Base-by-base conservation (phyloP, 2,329 filamentous ascomycete species). In the Plectosphaerella cucumerina region DNA sequence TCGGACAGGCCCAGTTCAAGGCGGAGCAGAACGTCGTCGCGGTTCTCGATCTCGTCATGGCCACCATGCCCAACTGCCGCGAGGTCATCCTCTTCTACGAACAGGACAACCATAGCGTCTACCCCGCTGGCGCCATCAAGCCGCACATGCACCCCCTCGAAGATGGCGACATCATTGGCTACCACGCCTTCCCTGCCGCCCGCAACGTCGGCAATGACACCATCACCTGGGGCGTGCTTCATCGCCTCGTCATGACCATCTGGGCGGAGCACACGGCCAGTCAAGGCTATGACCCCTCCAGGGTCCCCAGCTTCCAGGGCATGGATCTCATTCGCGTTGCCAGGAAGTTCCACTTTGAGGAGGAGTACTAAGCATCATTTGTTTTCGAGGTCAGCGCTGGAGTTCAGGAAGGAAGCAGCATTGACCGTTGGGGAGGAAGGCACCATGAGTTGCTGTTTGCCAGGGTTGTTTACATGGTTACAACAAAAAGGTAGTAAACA, bases 151-250 rank as follows among this genome's bases (percentile, higher is more conserved):
- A 47, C 14, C 18, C 26, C 5, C 35, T 56, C n/a, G 26, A 26
- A 12, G 46, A 49, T 11, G 50, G 48, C 2, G 54, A 56, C 42
- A 33, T 49, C 6, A 45, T 56, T 12, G 48, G 54, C 15, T 34
- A 47, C 15, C 54, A 54, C 26, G 44, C 50, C 18, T 56, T 50
- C 37, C 47, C 49, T 8, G 11, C 33, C 33, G 11, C 17, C 11
- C 17, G 50, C 23, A 48, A 50, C 44, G 17, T 44, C 47, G 18
- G 47, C 47, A 14, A 48, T 43, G 33, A 48, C 50, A 20, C 39
- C 48, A 31, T 49, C 37, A 48, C 47, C 42, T 56, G 54, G 54
- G 35, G 50, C 21, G 54, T 52, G 10, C 49, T 54, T 10, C 51
- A 49, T 26, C 44, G 48, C 35, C 46, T 50, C 6, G 48, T 56